Base-by-base conservation (phyloP, 306 rosid species). In the Prunus kanzakura region DNA sequence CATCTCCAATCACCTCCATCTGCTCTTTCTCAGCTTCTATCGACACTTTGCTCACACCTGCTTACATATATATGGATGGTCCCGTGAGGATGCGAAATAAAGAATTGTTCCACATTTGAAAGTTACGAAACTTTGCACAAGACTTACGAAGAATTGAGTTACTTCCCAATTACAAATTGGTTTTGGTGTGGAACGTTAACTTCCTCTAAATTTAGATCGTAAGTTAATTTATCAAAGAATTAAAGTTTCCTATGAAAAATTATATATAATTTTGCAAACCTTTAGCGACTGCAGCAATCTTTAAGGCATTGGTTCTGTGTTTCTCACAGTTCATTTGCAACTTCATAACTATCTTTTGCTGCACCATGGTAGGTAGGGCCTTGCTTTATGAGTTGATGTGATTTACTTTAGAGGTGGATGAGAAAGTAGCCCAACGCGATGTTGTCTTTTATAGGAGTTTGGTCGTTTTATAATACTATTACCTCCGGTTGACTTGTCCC, bases 1-100 rank as follows among this genome's bases (percentile, higher is more conserved):
- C 60, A 0, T 73, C 77, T 27, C 84, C 84, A 3, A 32, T 47
- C 35, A 82, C 86, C 58, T 22, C 83, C 81, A 87, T 20, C 61
- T 47, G 47, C 56, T 82, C 86, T 27, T 69, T 69, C 62, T 56
- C 51, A 0, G 86, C 83, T 32, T 66, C 69, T 16, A 87, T 0
- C 20, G 76, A 52, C 71, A 84, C 86, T 13, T 84, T 81, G 71
- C 2, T 87, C 66, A 76, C 88, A 12, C 87, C 8, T 35, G 41
- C 41, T 35, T 35, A 6, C 41, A 6, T 35, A 35, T 5, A 35
- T 35, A 35, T 35, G 41, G 41, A 1, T 5, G 8, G 41, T 35
- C 41, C 41, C 1, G 7, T 35, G 8, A 35, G 8, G 41, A 35
- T 35, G 41, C 41, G 41, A 35, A 35, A 35, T 35, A 35, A 35